phyloP scores from a whole-genome alignment of 208 protist species.

The Acanthamoeba healyi region DNA sequence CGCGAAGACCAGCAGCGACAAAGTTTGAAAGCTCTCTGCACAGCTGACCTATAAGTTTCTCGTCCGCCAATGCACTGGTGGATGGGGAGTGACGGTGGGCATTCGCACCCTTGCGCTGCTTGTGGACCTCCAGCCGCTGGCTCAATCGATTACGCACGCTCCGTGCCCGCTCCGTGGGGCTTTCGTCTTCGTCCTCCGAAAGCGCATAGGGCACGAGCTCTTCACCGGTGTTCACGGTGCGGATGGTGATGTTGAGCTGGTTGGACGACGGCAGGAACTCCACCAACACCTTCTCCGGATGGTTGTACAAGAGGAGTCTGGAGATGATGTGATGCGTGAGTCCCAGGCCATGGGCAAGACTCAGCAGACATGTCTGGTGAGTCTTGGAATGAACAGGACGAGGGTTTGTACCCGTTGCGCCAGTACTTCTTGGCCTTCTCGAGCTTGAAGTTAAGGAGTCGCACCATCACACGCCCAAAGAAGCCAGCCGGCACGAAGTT shows the following conservation, averaged over 20 bases:
- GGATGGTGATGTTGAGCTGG: not conserved
- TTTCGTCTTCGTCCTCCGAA: not conserved
- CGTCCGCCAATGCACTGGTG: not conserved
- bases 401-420: slow-evolving; percentile 32
- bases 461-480: slow-evolving; percentile 72
- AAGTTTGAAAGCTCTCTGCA: slow-evolving; percentile 19
- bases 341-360: no score
- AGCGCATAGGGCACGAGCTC: not conserved
- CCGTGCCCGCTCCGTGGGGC: not conserved
- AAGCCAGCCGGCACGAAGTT: slow-evolving; percentile 58
- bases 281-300: slow-evolving; percentile 44
- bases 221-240: not conserved
- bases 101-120: not conserved
- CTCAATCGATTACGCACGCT: not conserved
- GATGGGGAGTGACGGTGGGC: not conserved
- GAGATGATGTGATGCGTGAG: not conserved
- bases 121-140: not conserved
- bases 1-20: slow-evolving; percentile 48
- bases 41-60: not conserved
- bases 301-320: not conserved
- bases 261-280: not conserved
- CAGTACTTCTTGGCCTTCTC: slow-evolving; percentile 69
- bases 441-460: slow-evolving; percentile 53
- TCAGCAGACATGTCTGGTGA: not conserved
- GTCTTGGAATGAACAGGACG: no score